Conservation (phyloP, 768 basidiomycete genomes). For the Suillus brevipes region DNA sequence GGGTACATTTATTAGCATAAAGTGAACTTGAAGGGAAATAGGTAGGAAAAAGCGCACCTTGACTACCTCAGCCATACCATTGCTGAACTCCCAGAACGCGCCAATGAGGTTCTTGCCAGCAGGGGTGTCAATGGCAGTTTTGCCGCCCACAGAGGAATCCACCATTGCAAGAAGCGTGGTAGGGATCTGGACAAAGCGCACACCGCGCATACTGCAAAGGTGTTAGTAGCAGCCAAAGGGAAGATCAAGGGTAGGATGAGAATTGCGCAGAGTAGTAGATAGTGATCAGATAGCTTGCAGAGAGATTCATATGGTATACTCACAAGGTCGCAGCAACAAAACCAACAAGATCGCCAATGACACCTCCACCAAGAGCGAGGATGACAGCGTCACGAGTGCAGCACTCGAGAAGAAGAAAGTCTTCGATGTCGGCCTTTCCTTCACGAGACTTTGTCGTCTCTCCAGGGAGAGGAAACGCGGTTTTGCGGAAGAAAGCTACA, state of each 20-base stretch:
- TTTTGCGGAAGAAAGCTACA: constrained; percentile 24
- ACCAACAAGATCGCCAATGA: constrained; percentile 95
- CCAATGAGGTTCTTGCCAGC: constrained; percentile 99
- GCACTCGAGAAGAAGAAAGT: constrained; percentile 82
- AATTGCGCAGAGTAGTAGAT: constrained; percentile 1
- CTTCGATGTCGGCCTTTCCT: constrained; percentile 92
- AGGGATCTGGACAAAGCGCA: constrained; percentile 94
- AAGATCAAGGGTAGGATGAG: background rate
- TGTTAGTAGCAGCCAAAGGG: constrained; percentile 10
- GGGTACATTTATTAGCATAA: constrained; percentile 2
- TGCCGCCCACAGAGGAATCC: constrained; percentile 95
- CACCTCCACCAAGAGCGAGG: constrained; percentile 93
- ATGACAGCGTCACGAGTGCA: constrained; percentile 94
- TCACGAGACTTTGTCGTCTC: constrained; percentile 91
- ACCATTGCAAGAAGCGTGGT: constrained; percentile 98
- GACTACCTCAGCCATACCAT: constrained; percentile 98
- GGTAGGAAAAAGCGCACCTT: constrained; percentile 60
- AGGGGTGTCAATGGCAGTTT: constrained; percentile 98
- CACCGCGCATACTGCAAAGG: constrained; percentile 84
- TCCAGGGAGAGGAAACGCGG: constrained; percentile 83
- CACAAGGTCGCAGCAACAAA: constrained; percentile 98
- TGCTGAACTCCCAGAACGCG: constrained; percentile 99
- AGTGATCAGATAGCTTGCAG: background rate
- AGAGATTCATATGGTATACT: constrained; percentile 26
- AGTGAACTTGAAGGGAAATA: background rate